These are phyloP conservation scores for Astrothelium macrocarpum DNA, from an alignment of 495 filamentous ascomycete genomes.

Conservation along the genomic window DNA sequence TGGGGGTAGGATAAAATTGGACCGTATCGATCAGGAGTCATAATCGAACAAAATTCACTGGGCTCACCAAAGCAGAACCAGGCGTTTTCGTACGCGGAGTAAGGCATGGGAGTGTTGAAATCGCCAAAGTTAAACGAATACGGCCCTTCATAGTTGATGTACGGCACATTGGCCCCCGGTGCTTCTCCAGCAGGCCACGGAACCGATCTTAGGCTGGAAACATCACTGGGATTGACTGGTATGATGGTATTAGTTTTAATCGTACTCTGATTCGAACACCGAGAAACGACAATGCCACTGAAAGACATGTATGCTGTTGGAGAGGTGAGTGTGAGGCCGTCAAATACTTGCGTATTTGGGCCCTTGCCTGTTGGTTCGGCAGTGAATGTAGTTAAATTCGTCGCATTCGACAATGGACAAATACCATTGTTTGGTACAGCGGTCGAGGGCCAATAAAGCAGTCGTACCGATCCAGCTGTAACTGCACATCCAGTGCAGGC, in stretches of 20 bases:
- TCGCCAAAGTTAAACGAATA: background rate
- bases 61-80: background rate
- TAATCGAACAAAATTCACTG: background rate
- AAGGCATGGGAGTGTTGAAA: background rate
- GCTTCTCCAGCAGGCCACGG: background rate
- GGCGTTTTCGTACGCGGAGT: background rate
- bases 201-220: background rate
- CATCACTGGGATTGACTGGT: background rate
- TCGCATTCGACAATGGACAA: background rate
- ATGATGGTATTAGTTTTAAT: background rate
- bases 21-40: background rate
- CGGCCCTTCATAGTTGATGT: background rate
- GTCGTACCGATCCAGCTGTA: background rate
- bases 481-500: background rate
- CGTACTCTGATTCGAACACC: background rate
- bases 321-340: background rate
- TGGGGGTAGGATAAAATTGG: background rate
- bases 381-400: background rate
- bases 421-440: background rate
- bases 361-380: background rate
- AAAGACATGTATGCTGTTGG: slow-evolving; percentile 1
- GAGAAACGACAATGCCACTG: background rate
- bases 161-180: background rate
- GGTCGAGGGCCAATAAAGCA: background rate
- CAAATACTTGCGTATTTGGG: background rate